These are phyloP conservation scores for Amanita rubescens DNA, from an alignment of 768 basidiomycete species.

Conservation along the genomic window DNA sequence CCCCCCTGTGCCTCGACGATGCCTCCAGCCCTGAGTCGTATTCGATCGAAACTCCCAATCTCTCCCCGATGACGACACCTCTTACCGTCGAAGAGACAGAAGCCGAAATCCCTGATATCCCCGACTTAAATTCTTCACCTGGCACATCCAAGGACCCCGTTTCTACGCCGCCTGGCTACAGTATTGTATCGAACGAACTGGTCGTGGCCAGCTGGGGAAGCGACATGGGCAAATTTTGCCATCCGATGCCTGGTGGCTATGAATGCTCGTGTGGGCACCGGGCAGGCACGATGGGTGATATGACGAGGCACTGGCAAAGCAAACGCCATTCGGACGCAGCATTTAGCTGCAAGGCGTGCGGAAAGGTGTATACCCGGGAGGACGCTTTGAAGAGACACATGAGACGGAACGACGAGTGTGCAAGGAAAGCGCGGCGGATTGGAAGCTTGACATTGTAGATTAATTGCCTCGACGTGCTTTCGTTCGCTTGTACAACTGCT, in stretches of 20 bases:
- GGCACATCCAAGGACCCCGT: not conserved
- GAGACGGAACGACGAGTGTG: not conserved
- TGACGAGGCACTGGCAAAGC: constrained; percentile 6
- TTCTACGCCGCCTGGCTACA: not conserved
- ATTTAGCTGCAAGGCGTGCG: not conserved
- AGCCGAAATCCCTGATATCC: not conserved
- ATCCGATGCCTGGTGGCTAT: not conserved
- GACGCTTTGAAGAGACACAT: constrained; percentile 5
- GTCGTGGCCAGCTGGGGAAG: constrained; percentile 2
- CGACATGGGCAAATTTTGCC: not conserved
- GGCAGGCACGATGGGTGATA: not conserved
- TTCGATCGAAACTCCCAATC: not conserved
- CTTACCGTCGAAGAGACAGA: not conserved
- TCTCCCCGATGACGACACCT: not conserved
- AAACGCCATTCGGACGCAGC: not conserved
- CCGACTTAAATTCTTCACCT: not conserved
- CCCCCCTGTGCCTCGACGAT: not conserved
- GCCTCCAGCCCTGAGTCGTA: not conserved
- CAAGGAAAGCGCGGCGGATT: not conserved
- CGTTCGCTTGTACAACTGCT: not conserved
- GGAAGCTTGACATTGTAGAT: not conserved
- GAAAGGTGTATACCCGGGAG: not conserved
- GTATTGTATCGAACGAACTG: not conserved
- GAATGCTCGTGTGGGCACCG: not conserved
- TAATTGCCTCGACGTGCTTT: not conserved